phyloP scores from a whole-genome alignment of 352 stramenopile species.

The Albugo laibachii region DNA sequence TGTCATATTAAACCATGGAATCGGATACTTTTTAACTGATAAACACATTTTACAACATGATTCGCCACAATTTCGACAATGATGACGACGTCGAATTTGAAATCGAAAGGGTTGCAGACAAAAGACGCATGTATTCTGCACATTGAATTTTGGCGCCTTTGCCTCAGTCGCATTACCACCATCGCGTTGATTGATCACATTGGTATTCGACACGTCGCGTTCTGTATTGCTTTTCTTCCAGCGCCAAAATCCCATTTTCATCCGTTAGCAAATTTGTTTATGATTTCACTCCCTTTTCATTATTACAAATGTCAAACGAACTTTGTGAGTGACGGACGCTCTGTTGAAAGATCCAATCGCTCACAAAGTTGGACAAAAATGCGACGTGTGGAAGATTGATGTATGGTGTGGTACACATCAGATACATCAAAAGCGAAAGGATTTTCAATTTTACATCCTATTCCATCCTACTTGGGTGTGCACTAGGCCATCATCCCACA shows the following conservation, averaged over 20 bases:
- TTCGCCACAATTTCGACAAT: slow-evolving; percentile 43
- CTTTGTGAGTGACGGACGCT: neutral
- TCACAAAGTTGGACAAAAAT: neutral
- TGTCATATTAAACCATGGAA: slow-evolving; percentile 15
- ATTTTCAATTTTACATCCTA: neutral
- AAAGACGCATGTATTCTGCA: slow-evolving; percentile 16
- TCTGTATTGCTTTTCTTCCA: no score
- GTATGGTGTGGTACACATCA: neutral
- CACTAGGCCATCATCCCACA: neutral
- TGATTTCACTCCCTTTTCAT: no score
- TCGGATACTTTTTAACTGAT: neutral
- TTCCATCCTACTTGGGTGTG: neutral
- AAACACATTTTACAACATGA: slow-evolving; percentile 35
- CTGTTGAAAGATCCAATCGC: neutral
- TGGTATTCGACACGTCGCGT: no score
- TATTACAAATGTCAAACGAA: no score
- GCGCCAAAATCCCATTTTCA: no score
- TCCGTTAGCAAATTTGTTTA: no score
- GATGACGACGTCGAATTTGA: slow-evolving; percentile 19
- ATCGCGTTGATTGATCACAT: no score
- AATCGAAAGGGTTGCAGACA: slow-evolving; percentile 20
- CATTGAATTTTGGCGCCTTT: slow-evolving; percentile 11
- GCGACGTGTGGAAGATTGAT: no score
- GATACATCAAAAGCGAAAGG: neutral
- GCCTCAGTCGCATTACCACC: no score